Percentiles rank a stretch among this genome's conserved stretches.
These are phyloP conservation scores for Lipomyces spencermartinsiae DNA, from an alignment of 805 yeast genomes.

Conservation along the genomic window DNA sequence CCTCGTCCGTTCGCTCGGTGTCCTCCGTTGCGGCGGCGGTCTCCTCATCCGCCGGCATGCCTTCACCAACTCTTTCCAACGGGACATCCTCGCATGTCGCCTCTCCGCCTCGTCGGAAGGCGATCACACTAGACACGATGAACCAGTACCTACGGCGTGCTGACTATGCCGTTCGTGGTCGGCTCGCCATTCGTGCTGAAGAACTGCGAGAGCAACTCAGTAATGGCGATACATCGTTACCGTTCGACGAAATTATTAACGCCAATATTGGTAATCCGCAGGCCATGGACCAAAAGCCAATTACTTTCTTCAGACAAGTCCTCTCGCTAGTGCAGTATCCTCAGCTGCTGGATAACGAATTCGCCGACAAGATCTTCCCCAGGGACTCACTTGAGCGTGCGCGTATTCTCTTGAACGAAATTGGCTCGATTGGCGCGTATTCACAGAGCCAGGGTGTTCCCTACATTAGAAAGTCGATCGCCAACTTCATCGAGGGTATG, in stretches of 20 bases:
- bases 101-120: constrained; percentile 23
- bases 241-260: constrained; percentile 77
- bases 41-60: not conserved
- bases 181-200: constrained; percentile 92
- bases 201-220: constrained; percentile 67
- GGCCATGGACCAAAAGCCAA: constrained; percentile 90
- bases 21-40: not conserved
- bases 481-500: constrained; percentile 64
- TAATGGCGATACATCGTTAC: constrained; percentile 65
- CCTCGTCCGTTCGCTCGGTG: constrained; percentile 2
- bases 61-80: not conserved
- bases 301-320: constrained; percentile 94
- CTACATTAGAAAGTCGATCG: constrained; percentile 75
- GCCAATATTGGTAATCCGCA: constrained; percentile 99
- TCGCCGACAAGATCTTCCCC: constrained; percentile 50
- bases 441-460: constrained; percentile 90
- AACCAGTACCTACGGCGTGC: constrained; percentile 81
- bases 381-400: constrained; percentile 80
- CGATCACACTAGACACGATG: constrained; percentile 57
- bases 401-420: constrained; percentile 57
- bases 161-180: constrained; percentile 95
- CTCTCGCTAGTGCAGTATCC: constrained; percentile 88
- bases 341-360: constrained; percentile 54
- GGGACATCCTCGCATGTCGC: constrained; percentile 12
- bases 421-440: constrained; percentile 93